These are phyloP conservation scores for Tephrocybe sp. DNA, from an alignment of 768 basidiomycete species.

Conservation along the genomic window DNA sequence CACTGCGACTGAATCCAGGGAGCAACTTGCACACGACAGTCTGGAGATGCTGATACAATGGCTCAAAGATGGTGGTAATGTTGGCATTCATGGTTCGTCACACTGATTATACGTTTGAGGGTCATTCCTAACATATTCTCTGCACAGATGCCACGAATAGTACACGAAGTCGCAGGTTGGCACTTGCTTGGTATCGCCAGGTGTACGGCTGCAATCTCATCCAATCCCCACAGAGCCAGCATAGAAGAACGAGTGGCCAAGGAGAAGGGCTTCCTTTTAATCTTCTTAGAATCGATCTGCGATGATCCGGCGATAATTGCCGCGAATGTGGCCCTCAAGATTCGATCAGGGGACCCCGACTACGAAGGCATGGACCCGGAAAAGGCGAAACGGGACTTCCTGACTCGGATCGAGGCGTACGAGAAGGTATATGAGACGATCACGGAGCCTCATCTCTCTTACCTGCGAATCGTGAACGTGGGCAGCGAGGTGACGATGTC, in stretches of 20 bases:
- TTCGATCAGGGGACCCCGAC: constrained; percentile 95
- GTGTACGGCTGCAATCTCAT: neutral
- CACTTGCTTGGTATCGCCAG: neutral
- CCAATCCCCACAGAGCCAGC: constrained; percentile 52
- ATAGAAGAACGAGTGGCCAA: constrained; percentile 80
- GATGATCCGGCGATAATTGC: constrained; percentile 94
- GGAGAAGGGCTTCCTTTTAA: constrained; percentile 83
- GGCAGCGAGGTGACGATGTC: constrained; percentile 85
- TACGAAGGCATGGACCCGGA: constrained; percentile 88
- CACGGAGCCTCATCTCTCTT: constrained; percentile 86
- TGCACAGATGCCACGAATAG: constrained; percentile 92
- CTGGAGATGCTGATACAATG: constrained; percentile 93
- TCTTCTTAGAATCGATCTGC: constrained; percentile 95
- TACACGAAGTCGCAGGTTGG: constrained; percentile 68
- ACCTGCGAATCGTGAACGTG: constrained; percentile 90
- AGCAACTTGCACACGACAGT: constrained; percentile 85
- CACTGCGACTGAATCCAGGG: constrained; percentile 73
- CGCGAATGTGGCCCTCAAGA: constrained; percentile 94
- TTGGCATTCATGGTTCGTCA: constrained; percentile 87
- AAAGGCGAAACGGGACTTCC: constrained; percentile 86
- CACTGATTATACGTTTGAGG: too few species aligned
- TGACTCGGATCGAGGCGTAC: constrained; percentile 88
- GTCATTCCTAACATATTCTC: neutral
- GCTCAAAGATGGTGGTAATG: constrained; percentile 94
- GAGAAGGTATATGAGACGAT: constrained; percentile 96